Conservation (phyloP, 2,329 filamentous ascomycete species). For the Aspergillus neoniger region DNA sequence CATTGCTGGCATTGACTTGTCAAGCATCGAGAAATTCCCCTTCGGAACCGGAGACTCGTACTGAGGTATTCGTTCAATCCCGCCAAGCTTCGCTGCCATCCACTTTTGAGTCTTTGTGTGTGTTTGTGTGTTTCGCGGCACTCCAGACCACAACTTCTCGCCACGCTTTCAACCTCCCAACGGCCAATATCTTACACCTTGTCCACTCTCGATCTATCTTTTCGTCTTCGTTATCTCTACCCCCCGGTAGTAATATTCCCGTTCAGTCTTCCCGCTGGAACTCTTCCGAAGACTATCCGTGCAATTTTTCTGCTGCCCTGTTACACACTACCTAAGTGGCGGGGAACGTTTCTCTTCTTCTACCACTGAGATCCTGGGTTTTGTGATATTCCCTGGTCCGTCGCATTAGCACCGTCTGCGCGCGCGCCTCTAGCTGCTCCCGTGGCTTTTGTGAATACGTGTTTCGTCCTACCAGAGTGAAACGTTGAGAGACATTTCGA, state of each 20-base stretch:
- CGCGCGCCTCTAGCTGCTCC: slow-evolving; percentile 8
- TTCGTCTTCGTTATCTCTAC: background rate
- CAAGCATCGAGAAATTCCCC: slow-evolving; percentile 42
- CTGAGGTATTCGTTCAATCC: slow-evolving; percentile 13
- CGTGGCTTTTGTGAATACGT: slow-evolving; percentile 10
- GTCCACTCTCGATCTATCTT: background rate
- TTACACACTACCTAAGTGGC: slow-evolving; percentile 10
- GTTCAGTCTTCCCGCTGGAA: background rate
- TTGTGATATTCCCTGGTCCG: slow-evolving; percentile 8
- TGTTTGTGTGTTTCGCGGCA: slow-evolving; percentile 18
- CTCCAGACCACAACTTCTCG: slow-evolving; percentile 23
- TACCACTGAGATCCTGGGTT: slow-evolving; percentile 11
- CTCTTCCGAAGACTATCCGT: background rate
- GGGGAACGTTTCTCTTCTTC: slow-evolving; percentile 4
- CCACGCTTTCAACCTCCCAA: slow-evolving; percentile 18
- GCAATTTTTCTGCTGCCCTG: slow-evolving; percentile 1
- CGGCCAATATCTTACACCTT: background rate
- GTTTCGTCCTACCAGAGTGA: slow-evolving; percentile 10
- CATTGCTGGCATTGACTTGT: slow-evolving; percentile 55
- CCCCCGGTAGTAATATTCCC: background rate
- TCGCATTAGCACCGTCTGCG: background rate
- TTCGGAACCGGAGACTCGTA: slow-evolving; percentile 34
- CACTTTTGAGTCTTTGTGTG: slow-evolving; percentile 26
- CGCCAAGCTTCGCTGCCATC: slow-evolving; percentile 22
- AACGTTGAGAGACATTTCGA: slow-evolving; percentile 21